A percentile compares a stretch with the other conserved stretches of the same genome.
These are phyloP conservation scores for Rutstroemia sp. DNA, from an alignment of 2,329 filamentous ascomycete genomes.

Conservation along the genomic window DNA sequence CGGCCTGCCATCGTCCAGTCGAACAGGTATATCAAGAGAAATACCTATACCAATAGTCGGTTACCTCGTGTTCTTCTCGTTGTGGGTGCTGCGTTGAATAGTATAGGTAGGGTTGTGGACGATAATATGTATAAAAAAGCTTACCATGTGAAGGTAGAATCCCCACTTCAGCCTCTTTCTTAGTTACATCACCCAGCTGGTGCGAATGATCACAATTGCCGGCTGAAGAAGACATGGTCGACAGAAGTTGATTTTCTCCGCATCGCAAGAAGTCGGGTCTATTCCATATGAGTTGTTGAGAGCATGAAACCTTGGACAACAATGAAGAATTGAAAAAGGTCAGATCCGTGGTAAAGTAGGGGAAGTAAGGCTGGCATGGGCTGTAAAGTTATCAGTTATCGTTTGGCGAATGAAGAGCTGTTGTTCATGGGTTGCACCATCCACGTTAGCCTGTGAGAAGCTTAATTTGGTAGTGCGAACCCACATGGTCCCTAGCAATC, in stretches of 20 bases:
- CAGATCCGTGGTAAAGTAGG: neutral
- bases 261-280: constrained; percentile 6
- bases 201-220: constrained; percentile 12
- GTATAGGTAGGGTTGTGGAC: neutral
- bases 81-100: neutral
- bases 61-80: neutral
- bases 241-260: neutral
- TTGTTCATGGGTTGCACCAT: constrained; percentile 2
- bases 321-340: neutral
- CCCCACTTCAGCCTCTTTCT: constrained; percentile 28
- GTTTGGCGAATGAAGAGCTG: neutral
- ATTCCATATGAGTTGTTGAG: neutral
- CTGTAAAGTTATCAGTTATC: neutral
- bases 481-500: neutral
- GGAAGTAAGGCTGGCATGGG: neutral
- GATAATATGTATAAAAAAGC: neutral
- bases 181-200: constrained; percentile 20
- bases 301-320: neutral
- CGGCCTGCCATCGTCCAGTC: constrained; percentile 32
- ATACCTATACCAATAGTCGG: constrained; percentile 16
- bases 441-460: constrained; percentile 1
- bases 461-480: constrained; percentile 8
- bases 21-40: constrained; percentile 37
- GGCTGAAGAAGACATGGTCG: constrained; percentile 17
- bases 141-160: constrained; percentile 41